Base-by-base conservation (phyloP, 2,329 filamentous ascomycete species). In the Zymoseptoria passerinii region DNA sequence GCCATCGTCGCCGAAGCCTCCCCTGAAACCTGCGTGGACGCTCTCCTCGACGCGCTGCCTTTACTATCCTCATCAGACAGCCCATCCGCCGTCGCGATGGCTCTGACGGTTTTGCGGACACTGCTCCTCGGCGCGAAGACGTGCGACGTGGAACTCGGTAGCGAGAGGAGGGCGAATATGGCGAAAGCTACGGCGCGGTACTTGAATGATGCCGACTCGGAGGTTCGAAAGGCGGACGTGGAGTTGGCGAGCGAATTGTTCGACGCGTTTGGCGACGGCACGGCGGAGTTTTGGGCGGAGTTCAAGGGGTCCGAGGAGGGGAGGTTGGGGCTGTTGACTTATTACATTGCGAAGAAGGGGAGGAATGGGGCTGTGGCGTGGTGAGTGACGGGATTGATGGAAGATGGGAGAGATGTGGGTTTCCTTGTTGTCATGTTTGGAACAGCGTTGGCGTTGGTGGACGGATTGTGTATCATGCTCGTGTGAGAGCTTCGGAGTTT, bases 161-260 rank as follows among this genome's bases (percentile, higher is more conserved):
- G 53, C 1, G 60, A 65, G 40, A 61, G 62, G 8, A 64, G 65
- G 23, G 52, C 59, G 9, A 59, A 64, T 8, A 61, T 70, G 6
- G 66, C 67, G 27, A 59, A 64, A 49, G 64, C 67, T 2, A 64
- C 68, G 8, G 66, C 66, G 16, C 60, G 59, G 35, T 66, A 59
- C 51, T 59, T 70, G 50, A 64, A 65, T 48, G 62, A 68, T 55
- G 49, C 52, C 13, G 65, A 72, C 27, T 66, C 68, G 9, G 70
- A 73, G 54, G 69, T 72, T 9, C 60, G 71, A 48, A 88, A 90
- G 79, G 88, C 89, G 61, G 86, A 88, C n/a, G 86, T 91, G 51
- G 84, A 89, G 70, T 78, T 91, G n/a, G 90, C 88, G 66, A 84
- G 90, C 27, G 83, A 85, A 59, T 74, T 91, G 61, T 87, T 91